These are phyloP conservation scores for Penicillium sp. DNA, from an alignment of 2,329 filamentous ascomycete genomes.

Conservation along the genomic window DNA sequence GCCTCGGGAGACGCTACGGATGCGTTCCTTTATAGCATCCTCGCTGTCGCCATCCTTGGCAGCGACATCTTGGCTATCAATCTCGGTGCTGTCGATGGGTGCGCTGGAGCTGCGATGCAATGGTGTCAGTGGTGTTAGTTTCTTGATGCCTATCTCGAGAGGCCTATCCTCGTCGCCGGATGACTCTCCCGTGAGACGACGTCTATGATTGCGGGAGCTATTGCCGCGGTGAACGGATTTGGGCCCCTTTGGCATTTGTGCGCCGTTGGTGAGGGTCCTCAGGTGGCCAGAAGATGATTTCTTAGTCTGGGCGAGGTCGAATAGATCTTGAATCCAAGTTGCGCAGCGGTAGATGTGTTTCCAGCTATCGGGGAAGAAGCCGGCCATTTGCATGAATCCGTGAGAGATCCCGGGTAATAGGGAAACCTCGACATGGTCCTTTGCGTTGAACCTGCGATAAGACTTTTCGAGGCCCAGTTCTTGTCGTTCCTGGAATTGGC, in stretches of 20 bases:
- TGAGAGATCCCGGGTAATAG: conserved; percentile 84
- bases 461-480: conserved; percentile 49
- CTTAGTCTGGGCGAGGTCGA: conserved; percentile 35
- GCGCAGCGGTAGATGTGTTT: conserved; percentile 71
- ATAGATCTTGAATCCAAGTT: conserved; percentile 72
- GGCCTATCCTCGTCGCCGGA: conserved; percentile 72
- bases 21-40: too few relatives aligned
- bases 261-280: too few relatives aligned
- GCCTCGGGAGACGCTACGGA: too few relatives aligned
- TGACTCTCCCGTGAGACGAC: conserved; percentile 45
- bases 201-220: too few relatives aligned
- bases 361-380: conserved; percentile 82
- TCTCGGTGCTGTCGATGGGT: too few relatives aligned
- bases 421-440: conserved; percentile 69
- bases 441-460: conserved; percentile 57
- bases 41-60: too few relatives aligned
- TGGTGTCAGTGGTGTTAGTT: conserved; percentile 7
- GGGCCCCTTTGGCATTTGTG: too few relatives aligned
- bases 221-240: too few relatives aligned
- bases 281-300: too few relatives aligned
- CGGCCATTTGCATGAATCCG: conserved; percentile 85
- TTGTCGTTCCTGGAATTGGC: conserved; percentile 47
- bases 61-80: too few relatives aligned
- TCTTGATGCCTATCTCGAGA: conserved; percentile 66
- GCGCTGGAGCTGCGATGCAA: too few relatives aligned